A percentile compares a stretch with the other conserved stretches of the same genome.
phyloP scores from a whole-genome alignment of 805 yeast genomes.

The Lipomyces yamanashiensis region DNA sequence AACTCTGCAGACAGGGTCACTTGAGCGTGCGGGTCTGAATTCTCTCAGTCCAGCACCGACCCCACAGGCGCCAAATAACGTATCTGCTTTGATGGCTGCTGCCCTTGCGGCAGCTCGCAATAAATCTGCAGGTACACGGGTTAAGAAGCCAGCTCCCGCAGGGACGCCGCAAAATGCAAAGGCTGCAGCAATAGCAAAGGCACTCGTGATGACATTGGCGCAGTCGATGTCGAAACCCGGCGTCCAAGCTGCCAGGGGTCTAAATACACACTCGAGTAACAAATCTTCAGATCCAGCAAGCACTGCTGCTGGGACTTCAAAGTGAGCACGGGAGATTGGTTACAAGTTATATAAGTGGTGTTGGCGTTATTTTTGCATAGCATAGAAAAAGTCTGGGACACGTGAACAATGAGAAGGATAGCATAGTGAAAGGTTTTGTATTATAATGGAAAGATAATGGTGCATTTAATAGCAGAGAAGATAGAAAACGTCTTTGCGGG shows the following conservation, averaged over 20 bases:
- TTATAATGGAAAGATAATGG: no score
- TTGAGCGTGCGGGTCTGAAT: no score
- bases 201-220: constrained; percentile 34
- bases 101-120: constrained; percentile 6
- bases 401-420: no score
- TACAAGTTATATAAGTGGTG: not conserved
- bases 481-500: no score
- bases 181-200: constrained; percentile 37
- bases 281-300: not conserved
- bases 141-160: not conserved
- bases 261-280: not conserved
- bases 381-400: no score
- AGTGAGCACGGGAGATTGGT: not conserved
- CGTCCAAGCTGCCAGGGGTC: not conserved
- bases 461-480: no score
- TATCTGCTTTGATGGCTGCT: constrained; percentile 11
- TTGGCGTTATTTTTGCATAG: no score
- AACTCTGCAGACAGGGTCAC: not conserved
- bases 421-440: no score
- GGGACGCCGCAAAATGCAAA: constrained; percentile 22
- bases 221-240: constrained; percentile 25
- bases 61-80: not conserved
- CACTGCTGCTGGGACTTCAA: not conserved
- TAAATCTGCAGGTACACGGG: not conserved
- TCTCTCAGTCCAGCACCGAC: constrained; percentile 5